Conservation (phyloP, 106 monocot species). For the Allium cepa region DNA sequence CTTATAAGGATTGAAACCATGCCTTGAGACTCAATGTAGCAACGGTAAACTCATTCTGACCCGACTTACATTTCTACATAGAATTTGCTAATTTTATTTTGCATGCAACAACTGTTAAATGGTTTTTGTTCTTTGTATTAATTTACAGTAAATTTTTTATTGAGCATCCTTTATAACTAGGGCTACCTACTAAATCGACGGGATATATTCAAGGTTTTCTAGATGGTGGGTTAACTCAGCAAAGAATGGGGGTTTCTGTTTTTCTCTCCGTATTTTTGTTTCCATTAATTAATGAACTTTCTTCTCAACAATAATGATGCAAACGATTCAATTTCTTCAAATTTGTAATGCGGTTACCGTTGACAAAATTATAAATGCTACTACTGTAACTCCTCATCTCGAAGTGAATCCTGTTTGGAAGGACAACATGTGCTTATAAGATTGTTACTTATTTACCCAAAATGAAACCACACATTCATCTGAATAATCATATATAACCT, state of each 20-base stretch:
- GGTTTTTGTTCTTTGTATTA: neutral
- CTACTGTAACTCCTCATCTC: conserved; percentile 81
- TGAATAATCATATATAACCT: neutral
- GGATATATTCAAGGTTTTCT: conserved; percentile 95
- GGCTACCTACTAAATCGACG: conserved; percentile 27
- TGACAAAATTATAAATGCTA: conserved; percentile 89
- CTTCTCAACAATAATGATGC: conserved; percentile 2
- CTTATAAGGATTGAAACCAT: conserved; percentile 64
- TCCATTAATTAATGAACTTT: neutral
- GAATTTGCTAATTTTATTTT: neutral
- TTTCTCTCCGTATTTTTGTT: conserved; percentile 15
- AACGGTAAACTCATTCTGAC: conserved; percentile 27
- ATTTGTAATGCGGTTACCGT: conserved; percentile 96
- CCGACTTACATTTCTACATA: neutral
- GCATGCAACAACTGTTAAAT: neutral
- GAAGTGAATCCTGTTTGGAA: conserved; percentile 94
- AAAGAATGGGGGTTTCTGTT: conserved; percentile 92
- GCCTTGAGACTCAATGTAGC: conserved; percentile 19
- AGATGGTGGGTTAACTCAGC: conserved; percentile 91
- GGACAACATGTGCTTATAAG: conserved; percentile 60
- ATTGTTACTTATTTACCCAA: neutral
- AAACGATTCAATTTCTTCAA: conserved; percentile 29
- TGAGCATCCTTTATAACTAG: conserved; percentile 18
- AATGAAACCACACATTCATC: neutral
- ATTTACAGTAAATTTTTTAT: neutral